These are phyloP conservation scores for Phytophthora pseudosyringae DNA, from an alignment of 352 stramenopile genomes.

Conservation along the genomic window DNA sequence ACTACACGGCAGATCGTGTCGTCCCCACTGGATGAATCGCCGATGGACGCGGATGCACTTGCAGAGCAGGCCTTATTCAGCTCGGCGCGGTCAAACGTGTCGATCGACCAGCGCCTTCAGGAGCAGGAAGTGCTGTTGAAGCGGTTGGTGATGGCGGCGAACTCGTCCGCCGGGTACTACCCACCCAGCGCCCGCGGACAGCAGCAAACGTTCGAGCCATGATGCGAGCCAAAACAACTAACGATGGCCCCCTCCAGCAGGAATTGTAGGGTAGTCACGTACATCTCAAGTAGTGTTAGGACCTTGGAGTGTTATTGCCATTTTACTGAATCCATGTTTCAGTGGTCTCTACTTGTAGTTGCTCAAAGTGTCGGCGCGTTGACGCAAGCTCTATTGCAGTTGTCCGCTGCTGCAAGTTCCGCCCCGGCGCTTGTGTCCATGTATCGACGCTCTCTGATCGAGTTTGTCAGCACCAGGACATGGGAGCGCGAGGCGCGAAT, in stretches of 20 bases:
- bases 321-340: conserved; percentile 32
- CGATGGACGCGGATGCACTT: conserved; percentile 11
- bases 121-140: conserved; percentile 46
- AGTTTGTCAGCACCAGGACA: conserved; percentile 21
- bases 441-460: background rate
- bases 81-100: conserved; percentile 26
- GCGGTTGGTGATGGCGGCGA: conserved; percentile 44
- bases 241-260: conserved; percentile 23
- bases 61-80: conserved; percentile 34
- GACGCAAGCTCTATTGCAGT: too few species aligned
- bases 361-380: conserved; percentile 4
- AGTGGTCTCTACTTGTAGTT: conserved; percentile 14
- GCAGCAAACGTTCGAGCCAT: conserved; percentile 20
- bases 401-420: too few species aligned
- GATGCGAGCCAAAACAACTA: conserved; percentile 26
- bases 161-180: conserved; percentile 38
- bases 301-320: conserved; percentile 27
- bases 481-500: background rate
- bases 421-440: conserved; percentile 1
- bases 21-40: conserved; percentile 31
- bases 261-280: conserved; percentile 25
- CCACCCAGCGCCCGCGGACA: conserved; percentile 26
- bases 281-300: conserved; percentile 40
- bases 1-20: conserved; percentile 40
- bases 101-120: conserved; percentile 45